These are phyloP conservation scores for Xylaria sp. DNA, from an alignment of 2,329 filamentous ascomycete species.

Conservation along the genomic window DNA sequence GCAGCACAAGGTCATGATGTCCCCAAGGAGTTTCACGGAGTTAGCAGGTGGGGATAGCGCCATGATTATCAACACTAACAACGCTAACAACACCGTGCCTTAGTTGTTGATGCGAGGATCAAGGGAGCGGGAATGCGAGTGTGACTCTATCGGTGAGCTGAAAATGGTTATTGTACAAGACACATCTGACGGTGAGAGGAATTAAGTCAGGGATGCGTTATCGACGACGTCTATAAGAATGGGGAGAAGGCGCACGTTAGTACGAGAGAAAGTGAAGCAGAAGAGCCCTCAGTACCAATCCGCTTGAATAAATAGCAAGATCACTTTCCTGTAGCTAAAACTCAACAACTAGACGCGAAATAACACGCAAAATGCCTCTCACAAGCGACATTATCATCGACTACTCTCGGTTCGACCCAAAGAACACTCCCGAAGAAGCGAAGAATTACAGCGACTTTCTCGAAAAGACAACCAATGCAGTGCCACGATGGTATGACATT, in stretches of 20 bases:
- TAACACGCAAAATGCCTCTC: slow-evolving; percentile 14
- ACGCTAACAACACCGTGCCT: background rate
- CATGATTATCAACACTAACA: background rate
- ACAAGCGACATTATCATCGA: slow-evolving; percentile 17
- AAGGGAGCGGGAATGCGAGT: background rate
- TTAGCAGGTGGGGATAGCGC: background rate
- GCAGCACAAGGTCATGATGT: too few relatives aligned
- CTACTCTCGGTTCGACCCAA: slow-evolving; percentile 3
- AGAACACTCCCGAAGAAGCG: slow-evolving; percentile 5
- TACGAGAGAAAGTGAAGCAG: background rate
- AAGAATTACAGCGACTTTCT: slow-evolving; percentile 10
- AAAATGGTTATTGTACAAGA: background rate
- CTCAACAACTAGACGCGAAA: background rate
- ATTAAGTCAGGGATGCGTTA: background rate
- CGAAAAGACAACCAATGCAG: background rate
- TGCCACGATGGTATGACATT: slow-evolving; percentile 16
- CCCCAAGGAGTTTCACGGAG: background rate
- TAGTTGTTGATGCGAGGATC: background rate
- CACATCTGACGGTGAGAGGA: background rate
- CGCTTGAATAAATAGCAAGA: too few relatives aligned
- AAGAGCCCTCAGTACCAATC: background rate
- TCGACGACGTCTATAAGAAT: slow-evolving; percentile 2
- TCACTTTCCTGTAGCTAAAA: too few relatives aligned
- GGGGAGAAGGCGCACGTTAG: background rate
- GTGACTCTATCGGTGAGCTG: background rate